These are phyloP conservation scores for Isabelozyma gotoi DNA, from an alignment of 805 yeast species.

Conservation along the genomic window DNA sequence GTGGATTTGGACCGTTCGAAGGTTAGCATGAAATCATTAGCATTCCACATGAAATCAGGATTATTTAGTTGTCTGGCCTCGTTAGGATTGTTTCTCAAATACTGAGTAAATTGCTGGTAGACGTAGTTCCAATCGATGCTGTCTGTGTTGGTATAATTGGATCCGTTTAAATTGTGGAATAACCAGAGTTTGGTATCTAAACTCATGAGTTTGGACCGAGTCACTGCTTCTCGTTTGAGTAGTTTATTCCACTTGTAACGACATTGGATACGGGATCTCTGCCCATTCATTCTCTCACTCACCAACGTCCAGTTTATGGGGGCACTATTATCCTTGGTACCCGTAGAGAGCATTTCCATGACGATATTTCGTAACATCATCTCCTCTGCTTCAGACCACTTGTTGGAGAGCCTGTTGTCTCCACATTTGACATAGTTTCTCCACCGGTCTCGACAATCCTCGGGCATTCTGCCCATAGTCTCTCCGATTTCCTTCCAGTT, in stretches of 20 bases:
- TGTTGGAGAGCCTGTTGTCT: slow-evolving; percentile 65
- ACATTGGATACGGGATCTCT: slow-evolving; percentile 89
- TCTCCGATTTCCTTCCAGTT: slow-evolving; percentile 89
- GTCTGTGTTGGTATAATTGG: slow-evolving; percentile 22
- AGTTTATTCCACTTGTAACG: slow-evolving; percentile 93
- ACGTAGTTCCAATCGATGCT: slow-evolving; percentile 37
- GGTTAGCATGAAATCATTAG: slow-evolving; percentile 58
- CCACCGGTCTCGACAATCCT: slow-evolving; percentile 96
- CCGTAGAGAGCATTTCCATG: slow-evolving; percentile 16
- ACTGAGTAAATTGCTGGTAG: neutral
- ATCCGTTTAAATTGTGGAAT: slow-evolving; percentile 26
- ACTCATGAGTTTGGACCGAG: slow-evolving; percentile 32
- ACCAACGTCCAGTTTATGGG: slow-evolving; percentile 88
- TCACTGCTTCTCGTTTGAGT: slow-evolving; percentile 51
- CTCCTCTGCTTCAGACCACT: slow-evolving; percentile 81
- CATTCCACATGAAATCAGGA: slow-evolving; percentile 44
- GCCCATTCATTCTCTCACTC: slow-evolving; percentile 85
- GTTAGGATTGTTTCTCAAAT: neutral
- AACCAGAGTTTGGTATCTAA: slow-evolving; percentile 37
- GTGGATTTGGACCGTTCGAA: slow-evolving; percentile 59
- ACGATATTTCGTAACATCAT: slow-evolving; percentile 43
- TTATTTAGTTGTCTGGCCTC: neutral
- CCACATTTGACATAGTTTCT: slow-evolving; percentile 95
- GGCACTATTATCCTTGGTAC: slow-evolving; percentile 25
- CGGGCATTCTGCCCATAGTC: slow-evolving; percentile 89